Evolutionary conservation across 2,329 filamentous ascomycete genomes (phyloP), one percentile per base, ranked within the genome.

Genomic region (Pleurostoma richardsiae): DNA sequence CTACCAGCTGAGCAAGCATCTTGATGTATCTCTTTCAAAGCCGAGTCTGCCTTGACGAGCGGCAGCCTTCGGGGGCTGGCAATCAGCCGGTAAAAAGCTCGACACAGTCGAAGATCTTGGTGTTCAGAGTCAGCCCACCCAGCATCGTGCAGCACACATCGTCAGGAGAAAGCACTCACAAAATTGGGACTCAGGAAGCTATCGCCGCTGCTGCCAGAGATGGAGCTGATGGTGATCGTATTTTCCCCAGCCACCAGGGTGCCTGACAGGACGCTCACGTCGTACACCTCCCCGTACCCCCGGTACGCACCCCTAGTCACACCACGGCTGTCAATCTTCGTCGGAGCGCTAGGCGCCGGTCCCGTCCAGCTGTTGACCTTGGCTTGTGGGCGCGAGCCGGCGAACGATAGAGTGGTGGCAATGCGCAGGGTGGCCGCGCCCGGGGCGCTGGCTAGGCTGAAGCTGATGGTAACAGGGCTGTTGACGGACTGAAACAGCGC

Each of bases 221-320:
- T 72, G 29, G 33, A 36, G 33, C 61, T 69, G 43, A 82, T 72
- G 1, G 70, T 76, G 40, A 82, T 69, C 4, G 74, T 80, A 46
- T 82, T 82, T 1, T 57, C 57, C 0, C 78, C 79, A 31, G 63
- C 66, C 4, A 71, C 66, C 43, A 83, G 62, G 3, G 68, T 76
- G 2, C 74, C 74, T 2, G 67, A 61, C 0, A 77, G 75, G 28
- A 82, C 66, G 3, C 60, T 59, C 52, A 74, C 75, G 39, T 76
- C 69, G 50, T 83, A 82, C 3, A 80, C 68, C 41, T 83, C 77
- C 0, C 77, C 77, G 30, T 68, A 70, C 0, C 79, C 79, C 3
- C 77, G 67, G 53, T 82, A 82, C 1, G 77, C 77, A 10, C 79
- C 79, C 41, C 79, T 64, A 1, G 79, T 82, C 3, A 82, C 69